A percentile compares a stretch with the other conserved stretches of the same genome.
phyloP scores from a whole-genome alignment of 441 rosid genomes.

The Gossypium trilobum region DNA sequence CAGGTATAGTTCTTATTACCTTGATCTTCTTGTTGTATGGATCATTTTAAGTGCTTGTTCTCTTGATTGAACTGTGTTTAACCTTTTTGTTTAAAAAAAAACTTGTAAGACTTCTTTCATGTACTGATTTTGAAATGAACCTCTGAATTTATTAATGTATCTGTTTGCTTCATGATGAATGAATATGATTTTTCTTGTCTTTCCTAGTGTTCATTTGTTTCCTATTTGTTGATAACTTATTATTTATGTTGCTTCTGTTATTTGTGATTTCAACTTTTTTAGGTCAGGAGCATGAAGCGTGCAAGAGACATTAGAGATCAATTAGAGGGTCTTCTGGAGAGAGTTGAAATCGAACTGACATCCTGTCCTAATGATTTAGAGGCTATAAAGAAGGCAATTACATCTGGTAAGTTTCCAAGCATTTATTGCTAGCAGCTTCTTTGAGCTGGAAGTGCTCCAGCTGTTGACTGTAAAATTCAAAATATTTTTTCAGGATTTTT shows the following conservation, averaged over 20 bases:
- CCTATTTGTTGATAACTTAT: neutral
- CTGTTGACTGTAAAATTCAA: conserved; percentile 7
- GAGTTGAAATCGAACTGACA: conserved; percentile 81
- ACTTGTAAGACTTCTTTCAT: neutral
- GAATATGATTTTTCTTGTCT: neutral
- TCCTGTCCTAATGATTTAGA: conserved; percentile 64
- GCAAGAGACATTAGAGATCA: conserved; percentile 94
- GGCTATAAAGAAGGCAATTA: conserved; percentile 58
- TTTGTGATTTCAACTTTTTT: conserved; percentile 19
- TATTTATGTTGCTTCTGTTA: conserved; percentile 9
- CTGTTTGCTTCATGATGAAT: neutral
- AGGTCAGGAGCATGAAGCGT: conserved; percentile 96
- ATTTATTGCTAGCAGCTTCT: neutral
- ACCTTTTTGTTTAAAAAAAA: neutral
- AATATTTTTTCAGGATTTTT: conserved; percentile 57
- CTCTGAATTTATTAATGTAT: neutral
- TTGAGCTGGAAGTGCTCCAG: neutral
- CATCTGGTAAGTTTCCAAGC: conserved; percentile 37
- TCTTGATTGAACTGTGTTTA: neutral
- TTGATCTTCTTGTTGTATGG: neutral
- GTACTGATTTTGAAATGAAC: neutral
- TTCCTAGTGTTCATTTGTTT: neutral
- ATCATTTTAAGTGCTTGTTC: neutral
- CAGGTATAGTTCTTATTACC: conserved; percentile 39
- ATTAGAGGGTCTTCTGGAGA: conserved; percentile 87